Base-by-base conservation (phyloP, 2,329 filamentous ascomycete species). In the Penicillium sp. region DNA sequence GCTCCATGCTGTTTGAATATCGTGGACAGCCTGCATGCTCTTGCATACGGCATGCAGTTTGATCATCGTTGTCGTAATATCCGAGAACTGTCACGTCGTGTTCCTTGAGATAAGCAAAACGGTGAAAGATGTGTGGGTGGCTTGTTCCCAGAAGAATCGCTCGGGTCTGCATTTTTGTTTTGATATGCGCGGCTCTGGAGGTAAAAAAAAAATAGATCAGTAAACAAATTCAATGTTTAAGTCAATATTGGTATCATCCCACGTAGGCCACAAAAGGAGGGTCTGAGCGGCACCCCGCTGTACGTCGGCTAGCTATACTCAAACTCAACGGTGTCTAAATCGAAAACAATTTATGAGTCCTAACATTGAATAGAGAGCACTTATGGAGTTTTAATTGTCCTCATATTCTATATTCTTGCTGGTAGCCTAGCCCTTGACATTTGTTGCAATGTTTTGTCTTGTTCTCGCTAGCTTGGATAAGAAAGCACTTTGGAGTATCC, bases 41-140 rank as follows among this genome's bases (percentile, higher is more conserved):
- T 19, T 29, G 45, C 45, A 48, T 48, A 16, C 16, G 45, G 9
- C 11, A 14, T 4, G 45, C 14, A 8, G 21, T 16, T 3, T 48
- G 10, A 3, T 10, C 8, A 10, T 48, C 27, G 26, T 25, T 48
- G 16, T 48, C 45, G 11, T 48, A 48, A 16, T 31, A 48, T 2
- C 45, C 45, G 8, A 48, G 27, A 5, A 48, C 16, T 21, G 27
- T 48, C 4, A 47, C 8, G 23, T 27, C 19, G 14, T 31, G n/a
- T 13, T 54, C 31, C 13, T 54, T 26, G 2, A 54, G 45, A 31
- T 54, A 54, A 33, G 48, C 27, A 11, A 21, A 48, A 2, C 52
- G 52, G 9, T 54, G 44, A 25, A 54, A 54, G 26, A 54, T 54
- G 26, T 54, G 52, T 10, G 52, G 52, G 19, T 54, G 52, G 27